Base-by-base conservation (phyloP, 2,329 filamentous ascomycete species). In the Colletotrichum aenigma region DNA sequence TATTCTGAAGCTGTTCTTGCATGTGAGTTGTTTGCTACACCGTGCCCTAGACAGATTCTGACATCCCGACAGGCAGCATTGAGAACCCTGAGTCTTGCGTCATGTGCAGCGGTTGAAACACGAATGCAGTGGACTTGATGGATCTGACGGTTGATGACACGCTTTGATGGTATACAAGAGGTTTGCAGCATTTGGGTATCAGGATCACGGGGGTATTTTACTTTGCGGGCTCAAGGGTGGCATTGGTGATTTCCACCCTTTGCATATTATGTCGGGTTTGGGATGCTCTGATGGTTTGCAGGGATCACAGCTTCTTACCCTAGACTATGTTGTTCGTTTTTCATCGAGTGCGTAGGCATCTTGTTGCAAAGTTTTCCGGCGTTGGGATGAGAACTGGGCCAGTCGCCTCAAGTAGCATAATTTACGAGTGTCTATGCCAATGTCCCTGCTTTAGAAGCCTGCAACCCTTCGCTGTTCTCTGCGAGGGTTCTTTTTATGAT, bases 41-140 rank as follows among this genome's bases (percentile, higher is more conserved):
- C 16, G 3, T 48, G 56, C 15, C 67, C 65, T 73, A 66, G 32
- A 21, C 16, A 71, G 66, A 70, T 32, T 76, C 81, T 86, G 81
- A 89, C 83, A 80, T 18, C 52, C 64, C 68, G 58, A 81, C 75
- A 94, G 93, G 93, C 89, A 98, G 96, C 87, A 98, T 99, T 85
- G 96, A 98, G 84, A 98, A 98, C 89, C 95, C 94, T 80, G 97
- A 99, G 84, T 90, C 94, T 64, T 99, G 97, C 84, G 84, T 98
- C 78, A 98, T 99, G 97, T 99, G 97, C 93, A 97, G 95, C 86
- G 96, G 96, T 88, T 98, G 91, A 85, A 81, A 24, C 62, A 38
- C 8, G 68, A 56, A 68, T 52, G 71, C 18, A 38, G 34, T 62
- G 38, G 52, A 21, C 28, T 71, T 71, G 69, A 68, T 67, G 61